Conservation (phyloP, 768 basidiomycete species). For the Trametes maxima region DNA sequence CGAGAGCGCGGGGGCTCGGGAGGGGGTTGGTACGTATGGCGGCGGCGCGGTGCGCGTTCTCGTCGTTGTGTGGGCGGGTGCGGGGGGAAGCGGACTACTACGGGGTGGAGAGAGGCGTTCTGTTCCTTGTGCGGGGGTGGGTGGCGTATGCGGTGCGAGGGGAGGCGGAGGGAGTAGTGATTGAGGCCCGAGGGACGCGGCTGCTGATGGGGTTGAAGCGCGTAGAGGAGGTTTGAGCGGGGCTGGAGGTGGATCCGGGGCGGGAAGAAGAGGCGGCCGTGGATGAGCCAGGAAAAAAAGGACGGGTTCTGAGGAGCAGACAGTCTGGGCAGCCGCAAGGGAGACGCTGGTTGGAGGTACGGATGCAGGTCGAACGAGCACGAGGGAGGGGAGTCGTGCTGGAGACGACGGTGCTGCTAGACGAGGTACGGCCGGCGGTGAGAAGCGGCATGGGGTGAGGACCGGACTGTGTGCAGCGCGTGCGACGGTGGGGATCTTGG, state of each 20-base stretch:
- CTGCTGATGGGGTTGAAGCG: too few species aligned
- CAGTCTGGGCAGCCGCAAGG: slow-evolving; percentile 9
- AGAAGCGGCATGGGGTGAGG: slow-evolving; percentile 4
- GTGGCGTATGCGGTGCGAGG: neutral
- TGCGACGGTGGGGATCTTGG: slow-evolving; percentile 4
- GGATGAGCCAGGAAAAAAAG: neutral
- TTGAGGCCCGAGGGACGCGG: too few species aligned
- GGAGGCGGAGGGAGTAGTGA: too few species aligned
- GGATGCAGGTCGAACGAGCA: slow-evolving; percentile 8
- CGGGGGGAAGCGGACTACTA: neutral
- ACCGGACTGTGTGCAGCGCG: neutral
- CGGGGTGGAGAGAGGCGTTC: neutral
- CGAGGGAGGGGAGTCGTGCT: neutral
- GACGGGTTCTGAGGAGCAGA: neutral
- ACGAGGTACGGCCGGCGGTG: neutral
- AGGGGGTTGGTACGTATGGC: neutral
- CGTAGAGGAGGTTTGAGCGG: too few species aligned
- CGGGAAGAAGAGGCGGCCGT: neutral
- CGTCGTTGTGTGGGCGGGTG: neutral
- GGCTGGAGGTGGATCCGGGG: neutral
- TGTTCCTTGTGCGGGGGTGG: neutral
- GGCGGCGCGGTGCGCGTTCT: slow-evolving; percentile 15
- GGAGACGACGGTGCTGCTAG: neutral
- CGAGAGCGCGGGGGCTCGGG: neutral
- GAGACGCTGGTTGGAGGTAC: neutral